Base-by-base conservation (phyloP, 2,329 filamentous ascomycete genomes). In the Talaromyces sp. region DNA sequence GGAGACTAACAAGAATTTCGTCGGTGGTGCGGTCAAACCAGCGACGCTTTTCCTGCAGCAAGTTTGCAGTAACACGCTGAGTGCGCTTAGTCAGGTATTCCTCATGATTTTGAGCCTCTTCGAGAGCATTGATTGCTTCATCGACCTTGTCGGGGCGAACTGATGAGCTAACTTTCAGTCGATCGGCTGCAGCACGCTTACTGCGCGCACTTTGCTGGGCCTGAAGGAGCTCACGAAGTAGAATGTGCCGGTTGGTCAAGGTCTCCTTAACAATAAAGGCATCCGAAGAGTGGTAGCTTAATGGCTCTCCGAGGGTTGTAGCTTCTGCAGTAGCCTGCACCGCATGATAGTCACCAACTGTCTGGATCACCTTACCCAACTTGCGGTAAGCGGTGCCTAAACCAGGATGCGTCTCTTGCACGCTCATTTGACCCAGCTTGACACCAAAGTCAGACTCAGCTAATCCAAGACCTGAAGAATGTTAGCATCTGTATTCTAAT, bases 221-320 rank as follows among this genome's bases (percentile, higher is more conserved):
- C 73, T 97, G 91, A 22, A 96, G 77, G 54, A 97, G 86, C 68
- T 99, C 94, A 54, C 94, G 91, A 39, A 96, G 88, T 17, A 99
- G 83, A 57, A 99, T 96, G 75, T 99, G 94, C 11, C 94, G 89
- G 76, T 99, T 99, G 3, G 94, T 99, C 58, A 99, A 82, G 10
- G 92, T 96, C 71, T 99, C 94, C 74, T 99, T 99, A 62, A 97
- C 94, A 64, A 97, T 96, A 70, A 97, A 96, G 40, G 94, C 90
- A 72, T 99, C 94, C 52, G 90, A 87, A 40, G 91, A 96, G 75
- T 97, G 91, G 70, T 97, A 97, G 65, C 92, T 89, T 57, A 99
- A 86, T 10, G 94, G 90, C 65, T 99, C 94, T 41, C 91, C 91
- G 46, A 99, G 82, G 1, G 93, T 97, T 8, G 93, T 96, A 8